A percentile compares a stretch with the other conserved stretches of the same genome.
Evolutionary conservation across 345 rosid genomes (phyloP).

Genomic region (Euclidium syriacum): DNA sequence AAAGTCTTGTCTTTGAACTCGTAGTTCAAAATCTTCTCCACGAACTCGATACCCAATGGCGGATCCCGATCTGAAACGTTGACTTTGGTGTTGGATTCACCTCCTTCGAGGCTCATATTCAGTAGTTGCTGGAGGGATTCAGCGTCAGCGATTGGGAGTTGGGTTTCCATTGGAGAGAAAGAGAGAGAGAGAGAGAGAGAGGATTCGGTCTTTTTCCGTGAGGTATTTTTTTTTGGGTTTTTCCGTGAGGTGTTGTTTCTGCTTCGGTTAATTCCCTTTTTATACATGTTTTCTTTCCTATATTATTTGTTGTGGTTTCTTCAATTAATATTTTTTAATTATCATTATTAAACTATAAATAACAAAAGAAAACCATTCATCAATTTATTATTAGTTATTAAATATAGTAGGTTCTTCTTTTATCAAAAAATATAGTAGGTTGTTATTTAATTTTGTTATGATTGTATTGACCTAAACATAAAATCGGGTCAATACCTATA

Average conservation of each 20-base stretch:
- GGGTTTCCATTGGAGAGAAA: slow-evolving; percentile 1
- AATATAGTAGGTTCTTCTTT: not conserved
- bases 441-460: not conserved
- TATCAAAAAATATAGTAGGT: no score
- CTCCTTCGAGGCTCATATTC: not conserved
- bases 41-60: slow-evolving; percentile 24
- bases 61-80: not conserved
- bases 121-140: not conserved
- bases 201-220: not conserved
- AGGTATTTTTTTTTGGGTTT: not conserved
- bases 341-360: not conserved
- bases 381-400: not conserved
- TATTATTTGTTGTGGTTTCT: not conserved
- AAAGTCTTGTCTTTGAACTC: slow-evolving; percentile 37
- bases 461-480: not conserved
- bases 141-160: not conserved
- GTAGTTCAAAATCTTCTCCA: slow-evolving; percentile 47
- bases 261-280: not conserved
- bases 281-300: not conserved
- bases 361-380: not conserved
- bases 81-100: not conserved
- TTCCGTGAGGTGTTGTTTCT: no score
- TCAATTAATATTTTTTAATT: not conserved
- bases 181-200: not conserved
- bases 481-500: not conserved